Evolutionary conservation across 2,329 filamentous ascomycete species (phyloP), one percentile per base, ranked within the genome.

Genomic region (Didymosphaeria variabile): DNA sequence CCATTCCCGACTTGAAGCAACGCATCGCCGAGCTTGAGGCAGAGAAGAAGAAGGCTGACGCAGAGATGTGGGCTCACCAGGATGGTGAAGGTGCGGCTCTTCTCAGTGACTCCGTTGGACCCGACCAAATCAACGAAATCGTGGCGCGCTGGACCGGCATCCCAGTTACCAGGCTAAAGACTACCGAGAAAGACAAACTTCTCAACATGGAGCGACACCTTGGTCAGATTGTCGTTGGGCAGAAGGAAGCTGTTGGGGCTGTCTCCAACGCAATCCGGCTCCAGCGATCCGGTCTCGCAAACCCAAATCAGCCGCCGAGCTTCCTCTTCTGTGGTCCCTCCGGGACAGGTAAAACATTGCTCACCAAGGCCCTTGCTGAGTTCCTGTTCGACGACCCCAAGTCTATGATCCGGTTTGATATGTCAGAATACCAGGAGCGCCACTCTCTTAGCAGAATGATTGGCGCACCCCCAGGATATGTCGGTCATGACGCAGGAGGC

Each of bases 251-350:
- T 34, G 95, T 98, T 52, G 86, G 87, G 58, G 93, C 94, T 1
- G 95, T 99, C 34, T 94, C 94, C 57, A 98, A 99, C 73, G 93
- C 95, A 56, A 99, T 99, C 74, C 90, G 95, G 66, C 87, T 99
- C 44, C 94, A 98, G 79, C 90, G 95, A 66, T 98, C 95, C 58
- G 95, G 95, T 60, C 90, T 99, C 46, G 88, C 88, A 80, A 99
- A 99, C 77, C 95, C 95, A 32, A 98, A 98, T 78, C 93, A 97
- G 73, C 95, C 95, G 29, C 95, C 95, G 3, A 97, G 93, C 76
- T 99, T 99, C 89, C 86, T 99, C 60, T 99, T 99, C 88, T 98
- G 95, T 74, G 95, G 95, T 83, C 95, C 95, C 15, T 98, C 94
- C 0, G 95, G 95, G 84, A 99, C 95, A 13, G 95, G 95, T 84